These are phyloP conservation scores for Ziziphus jujuba DNA, from an alignment of 306 rosid species.

Conservation along the genomic window DNA sequence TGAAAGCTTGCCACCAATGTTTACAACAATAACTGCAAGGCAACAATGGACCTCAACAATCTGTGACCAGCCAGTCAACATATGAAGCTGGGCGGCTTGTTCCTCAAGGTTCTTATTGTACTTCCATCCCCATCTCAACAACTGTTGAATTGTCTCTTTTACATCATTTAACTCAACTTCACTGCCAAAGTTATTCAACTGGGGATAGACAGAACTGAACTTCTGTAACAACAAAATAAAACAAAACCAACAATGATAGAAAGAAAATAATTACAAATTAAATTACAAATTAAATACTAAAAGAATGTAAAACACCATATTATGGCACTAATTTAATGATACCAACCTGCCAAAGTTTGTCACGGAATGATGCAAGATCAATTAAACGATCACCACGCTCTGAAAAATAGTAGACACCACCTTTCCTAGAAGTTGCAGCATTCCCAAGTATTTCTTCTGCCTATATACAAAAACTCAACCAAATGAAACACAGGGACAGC, in stretches of 20 bases:
- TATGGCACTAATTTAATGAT: conserved; percentile 19
- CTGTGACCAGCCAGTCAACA: conserved; percentile 98
- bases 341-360: conserved; percentile 94
- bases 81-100: conserved; percentile 97
- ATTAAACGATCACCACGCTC: conserved; percentile 96
- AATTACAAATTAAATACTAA: conserved; percentile 7
- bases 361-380: conserved; percentile 78
- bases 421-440: conserved; percentile 77
- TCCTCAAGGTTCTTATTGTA: conserved; percentile 96
- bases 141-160: conserved; percentile 76
- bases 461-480: conserved; percentile 36
- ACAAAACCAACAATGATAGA: conserved; percentile 25
- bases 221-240: conserved; percentile 45
- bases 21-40: conserved; percentile 4
- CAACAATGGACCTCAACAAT: conserved; percentile 74
- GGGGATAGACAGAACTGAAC: conserved; percentile 64
- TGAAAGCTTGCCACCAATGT: neutral
- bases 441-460: conserved; percentile 72
- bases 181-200: conserved; percentile 57
- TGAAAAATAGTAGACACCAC: conserved; percentile 85
- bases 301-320: neutral
- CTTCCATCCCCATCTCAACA: conserved; percentile 99
- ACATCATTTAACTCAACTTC: conserved; percentile 74
- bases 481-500: conserved; percentile 18
- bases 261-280: conserved; percentile 3